Base-by-base conservation (phyloP, 1,284 basidiomycete genomes). In the Porogramme epimiltina region DNA sequence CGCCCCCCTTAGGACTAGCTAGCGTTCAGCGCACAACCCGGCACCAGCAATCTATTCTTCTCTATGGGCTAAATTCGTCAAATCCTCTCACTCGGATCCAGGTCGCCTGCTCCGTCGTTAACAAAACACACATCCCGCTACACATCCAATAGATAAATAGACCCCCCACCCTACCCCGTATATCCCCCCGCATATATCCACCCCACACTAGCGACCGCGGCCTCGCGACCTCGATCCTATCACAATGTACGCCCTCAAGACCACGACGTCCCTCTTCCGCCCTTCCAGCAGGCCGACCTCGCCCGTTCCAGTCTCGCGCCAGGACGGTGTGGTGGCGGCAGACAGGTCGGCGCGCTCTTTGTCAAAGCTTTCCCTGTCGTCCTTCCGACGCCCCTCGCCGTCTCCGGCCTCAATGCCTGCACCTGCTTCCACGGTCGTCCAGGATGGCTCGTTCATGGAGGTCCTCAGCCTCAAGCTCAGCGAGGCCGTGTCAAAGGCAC, bases 391-490 rank as follows among this genome's bases (percentile, higher is more conserved):
- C 31, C 69, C 80, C 13, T 55, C 65, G 2, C 66, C 69, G 2
- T 67, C 76, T 15, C 65, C 68, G 3, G 58, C 62, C 1, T 62
- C 68, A 2, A 64, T 74, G 18, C 62, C 74, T 3, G 65, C 73
- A 36, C 74, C 78, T 3, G 19, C 78, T 2, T 61, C 74, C 3
- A 73, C 81, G 8, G 77, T 86, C 37, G 72, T 85, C 34, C 88
- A 89, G 62, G 88, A 90, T 65, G 86, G 85, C 47, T 87, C 86
- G 4, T 91, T 90, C 67, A 76, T 91, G 53, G 86, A 90, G 66
- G 79, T 83, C 47, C 79, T 91, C 43, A 77, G 82, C 59, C 74
- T 91, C 50, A 89, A 85, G 66, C 74, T 92, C 37, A 89, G 84
- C 63, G 89, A 92, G 67, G 88, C 85, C 0, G 86, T 89, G n/a